These are phyloP conservation scores for Pythium scleroteichum DNA, from an alignment of 352 stramenopile genomes.

Conservation along the genomic window DNA sequence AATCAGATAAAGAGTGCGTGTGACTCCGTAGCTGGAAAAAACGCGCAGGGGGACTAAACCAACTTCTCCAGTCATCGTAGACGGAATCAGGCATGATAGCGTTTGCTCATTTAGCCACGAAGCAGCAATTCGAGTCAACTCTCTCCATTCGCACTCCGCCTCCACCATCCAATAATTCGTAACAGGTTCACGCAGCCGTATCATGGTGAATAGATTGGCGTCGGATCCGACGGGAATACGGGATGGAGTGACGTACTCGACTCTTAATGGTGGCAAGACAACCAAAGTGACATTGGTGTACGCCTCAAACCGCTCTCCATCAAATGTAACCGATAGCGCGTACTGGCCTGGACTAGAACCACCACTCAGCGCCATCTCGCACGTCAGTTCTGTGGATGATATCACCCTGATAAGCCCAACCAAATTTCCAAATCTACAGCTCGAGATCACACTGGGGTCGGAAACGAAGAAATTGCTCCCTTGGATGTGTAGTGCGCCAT, in stretches of 20 bases:
- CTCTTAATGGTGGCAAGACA: neutral
- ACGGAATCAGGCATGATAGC: neutral
- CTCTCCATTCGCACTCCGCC: neutral
- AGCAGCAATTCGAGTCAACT: neutral
- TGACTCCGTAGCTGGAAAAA: neutral
- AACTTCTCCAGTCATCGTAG: neutral
- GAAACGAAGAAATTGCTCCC: conserved; percentile 11
- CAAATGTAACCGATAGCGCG: conserved; percentile 6
- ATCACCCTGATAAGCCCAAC: neutral
- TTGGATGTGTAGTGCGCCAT: neutral
- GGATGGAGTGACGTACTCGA: neutral
- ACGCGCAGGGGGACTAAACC: neutral
- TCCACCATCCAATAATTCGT: neutral
- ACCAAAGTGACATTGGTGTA: neutral
- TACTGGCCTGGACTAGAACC: neutral
- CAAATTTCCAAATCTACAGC: conserved; percentile 15
- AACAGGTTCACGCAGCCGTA: neutral
- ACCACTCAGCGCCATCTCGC: neutral
- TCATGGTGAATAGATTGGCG: neutral
- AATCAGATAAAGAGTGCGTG: neutral
- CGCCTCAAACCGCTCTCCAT: conserved; percentile 1
- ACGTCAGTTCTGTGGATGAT: conserved; percentile 13
- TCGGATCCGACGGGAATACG: neutral
- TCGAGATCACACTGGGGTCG: too few species aligned
- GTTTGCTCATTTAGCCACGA: neutral